Percentiles rank a stretch among this genome's conserved stretches.
Evolutionary conservation across 2,329 filamentous ascomycete genomes (phyloP).

Genomic region (Pseudogymnoascus sp.): DNA sequence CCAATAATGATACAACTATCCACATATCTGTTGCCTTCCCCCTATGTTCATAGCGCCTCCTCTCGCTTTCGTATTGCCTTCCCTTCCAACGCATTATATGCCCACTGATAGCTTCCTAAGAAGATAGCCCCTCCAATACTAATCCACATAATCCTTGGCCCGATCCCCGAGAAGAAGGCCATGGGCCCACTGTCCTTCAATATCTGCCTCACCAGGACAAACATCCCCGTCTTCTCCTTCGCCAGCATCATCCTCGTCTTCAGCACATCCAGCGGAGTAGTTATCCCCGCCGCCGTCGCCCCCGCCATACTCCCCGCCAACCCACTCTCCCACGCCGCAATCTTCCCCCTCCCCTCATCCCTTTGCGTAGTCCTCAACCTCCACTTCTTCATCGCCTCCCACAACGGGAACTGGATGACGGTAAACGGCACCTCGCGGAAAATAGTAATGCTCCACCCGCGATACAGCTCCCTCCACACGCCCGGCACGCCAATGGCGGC

Average conservation of each 20-base stretch:
- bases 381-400: conserved; percentile 84
- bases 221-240: conserved; percentile 53
- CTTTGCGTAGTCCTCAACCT: conserved; percentile 38
- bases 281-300: conserved; percentile 76
- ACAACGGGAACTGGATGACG: conserved; percentile 92
- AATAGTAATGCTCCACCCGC: conserved; percentile 86
- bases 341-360: conserved; percentile 28
- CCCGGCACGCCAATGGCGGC: conserved; percentile 37
- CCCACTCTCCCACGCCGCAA: conserved; percentile 71
- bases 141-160: conserved; percentile 88
- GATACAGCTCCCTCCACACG: conserved; percentile 78
- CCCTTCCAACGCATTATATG: conserved; percentile 62
- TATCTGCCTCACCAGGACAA: conserved; percentile 55
- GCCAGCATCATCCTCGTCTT: conserved; percentile 97
- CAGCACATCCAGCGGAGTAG: conserved; percentile 89
- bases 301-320: conserved; percentile 78
- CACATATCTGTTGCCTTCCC: not conserved
- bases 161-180: conserved; percentile 68
- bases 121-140: conserved; percentile 91
- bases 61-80: conserved; percentile 8
- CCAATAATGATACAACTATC: conserved; percentile 6
- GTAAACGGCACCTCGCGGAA: conserved; percentile 97
- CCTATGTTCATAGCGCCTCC: not conserved
- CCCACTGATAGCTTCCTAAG: conserved; percentile 86
- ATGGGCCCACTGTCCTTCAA: conserved; percentile 53